Base-by-base conservation (phyloP, 345 rosid genomes). In the Ricinus communis region DNA sequence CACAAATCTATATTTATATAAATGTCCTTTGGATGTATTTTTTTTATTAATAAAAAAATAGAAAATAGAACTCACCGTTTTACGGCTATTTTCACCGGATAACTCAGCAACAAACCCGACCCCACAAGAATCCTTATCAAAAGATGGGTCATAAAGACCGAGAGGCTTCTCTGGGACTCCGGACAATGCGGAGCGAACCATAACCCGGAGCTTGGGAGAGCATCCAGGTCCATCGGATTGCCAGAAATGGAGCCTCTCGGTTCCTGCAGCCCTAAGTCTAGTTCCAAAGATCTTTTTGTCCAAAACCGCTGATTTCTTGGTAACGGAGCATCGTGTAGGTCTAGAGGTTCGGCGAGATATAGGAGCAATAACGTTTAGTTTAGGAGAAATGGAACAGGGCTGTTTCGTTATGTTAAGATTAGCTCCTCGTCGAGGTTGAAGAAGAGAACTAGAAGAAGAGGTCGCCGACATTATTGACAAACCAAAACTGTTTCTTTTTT, bases 91-190 rank as follows among this genome's bases (percentile, higher is more conserved):
- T 30, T 89, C 88, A 50, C 97, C 91, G 36, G 99, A 96, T 63
- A 96, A 74, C 73, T 96, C 98, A 3, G 99, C 99, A 1, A 93
- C 98, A 30, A 96, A 96, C 54, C 99, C 99, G 52, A 96, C 99
- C 51, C 99, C 99, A 60, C 99, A 96, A 4, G 99, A 93, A 77
- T 96, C 99, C 84, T 93, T 96, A 74, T 96, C 99, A 49, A 81
- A 86, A 18, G 91, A 80, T 43, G 99, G 98, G 76, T 96, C 97
- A 56, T 96, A 96, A 0, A 96, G 93, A 49, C 99, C 99, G 0
- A 93, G 90, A 16, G 99, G 98, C 84, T 93, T 93, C 82, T 88
- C 97, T 38, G 99, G 99, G 30, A 84, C 91, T 25, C 85, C 88
- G 8, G 97, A 96, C 72, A 96, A 84, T 61, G 97, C 80, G 1